These are phyloP conservation scores for Isabelozyma rhagii DNA, from an alignment of 805 yeast species.

Conservation along the genomic window DNA sequence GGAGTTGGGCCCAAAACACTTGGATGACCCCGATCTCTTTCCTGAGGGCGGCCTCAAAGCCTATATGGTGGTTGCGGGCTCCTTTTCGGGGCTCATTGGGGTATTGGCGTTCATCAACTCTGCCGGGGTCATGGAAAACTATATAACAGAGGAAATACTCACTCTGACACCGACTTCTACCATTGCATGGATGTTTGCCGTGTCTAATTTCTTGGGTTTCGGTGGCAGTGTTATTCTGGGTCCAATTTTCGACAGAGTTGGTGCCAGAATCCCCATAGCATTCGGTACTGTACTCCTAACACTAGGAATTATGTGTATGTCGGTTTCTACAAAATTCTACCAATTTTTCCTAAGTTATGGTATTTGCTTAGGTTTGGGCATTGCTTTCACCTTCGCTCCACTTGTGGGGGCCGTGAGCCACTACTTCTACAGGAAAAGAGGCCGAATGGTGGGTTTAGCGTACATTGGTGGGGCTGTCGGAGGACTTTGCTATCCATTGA, in stretches of 20 bases:
- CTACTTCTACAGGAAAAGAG: slow-evolving; percentile 22
- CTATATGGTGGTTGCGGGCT: slow-evolving; percentile 19
- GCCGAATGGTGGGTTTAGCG: slow-evolving; percentile 23
- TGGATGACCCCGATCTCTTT: slow-evolving; percentile 21
- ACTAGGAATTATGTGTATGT: slow-evolving; percentile 18
- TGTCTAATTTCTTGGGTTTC: slow-evolving; percentile 21
- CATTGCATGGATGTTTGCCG: slow-evolving; percentile 27
- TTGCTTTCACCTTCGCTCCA: slow-evolving; percentile 21
- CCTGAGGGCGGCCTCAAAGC: slow-evolving; percentile 27
- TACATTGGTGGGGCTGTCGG: slow-evolving; percentile 32
- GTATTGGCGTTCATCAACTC: slow-evolving; percentile 24
- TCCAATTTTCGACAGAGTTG: slow-evolving; percentile 24
- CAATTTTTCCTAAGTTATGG: slow-evolving; percentile 25
- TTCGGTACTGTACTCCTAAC: slow-evolving; percentile 14
- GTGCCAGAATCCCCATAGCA: slow-evolving; percentile 17
- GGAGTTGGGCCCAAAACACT: neutral
- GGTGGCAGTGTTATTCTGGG: slow-evolving; percentile 21
- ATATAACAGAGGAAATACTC: slow-evolving; percentile 12
- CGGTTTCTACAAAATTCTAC: slow-evolving; percentile 16
- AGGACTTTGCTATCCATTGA: slow-evolving; percentile 25
- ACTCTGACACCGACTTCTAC: slow-evolving; percentile 10
- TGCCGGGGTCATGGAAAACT: slow-evolving; percentile 20
- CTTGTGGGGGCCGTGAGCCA: slow-evolving; percentile 22
- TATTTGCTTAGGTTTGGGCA: slow-evolving; percentile 20
- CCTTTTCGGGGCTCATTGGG: slow-evolving; percentile 23